Base-by-base conservation (phyloP, 495 filamentous ascomycete genomes). In the Parachaetomium inaequale region DNA sequence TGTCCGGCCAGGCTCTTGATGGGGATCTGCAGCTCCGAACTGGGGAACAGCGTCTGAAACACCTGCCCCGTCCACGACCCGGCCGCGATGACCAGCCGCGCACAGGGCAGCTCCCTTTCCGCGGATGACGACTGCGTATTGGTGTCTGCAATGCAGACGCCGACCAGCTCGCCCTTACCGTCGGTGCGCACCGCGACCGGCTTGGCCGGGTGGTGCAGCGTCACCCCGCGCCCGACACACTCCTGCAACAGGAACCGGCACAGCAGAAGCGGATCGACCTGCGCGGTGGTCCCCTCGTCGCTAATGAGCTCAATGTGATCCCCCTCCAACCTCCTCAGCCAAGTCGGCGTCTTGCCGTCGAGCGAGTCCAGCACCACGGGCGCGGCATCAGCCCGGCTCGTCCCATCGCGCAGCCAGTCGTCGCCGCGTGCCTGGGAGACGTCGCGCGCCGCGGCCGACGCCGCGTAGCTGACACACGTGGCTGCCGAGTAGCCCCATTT, bases 401-500 rank as follows among this genome's bases (percentile, higher is more conserved):
- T 81, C 2, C 85, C 88, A 17, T 84, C 75, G 14, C 76, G 70
- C 34, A 90, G 66, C 87, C 86, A 91, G 67, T 90, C 82, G 25
- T 85, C 82, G 1, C 81, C 79, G 4, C 77, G 70, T 21, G 74
- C 65, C 40, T 62, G 43, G 0, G 61, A 31, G n/a, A n/a, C n/a
- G 6, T 62, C 61, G 21, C 55, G 69, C 0, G 70, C 73, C 1
- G 59, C 66, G 17, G 68, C 74, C 14, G 72, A 76, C 21, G 67
- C 68, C n/a, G 72, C 58, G 64, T 79, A 72, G 61, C 81, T 87
- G n/a, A 87, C 73, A 4, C 85, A 84, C 0, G 80, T 87, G 38
- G 87, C 86, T 19, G 70, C 73, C 60, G 82, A 81, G 63, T 89
- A 93, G 0, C 86, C 87, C 90, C 90, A 94, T 65, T 75, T 84